phyloP scores from a whole-genome alignment of 805 yeast species.

The Ogataea saltuana region DNA sequence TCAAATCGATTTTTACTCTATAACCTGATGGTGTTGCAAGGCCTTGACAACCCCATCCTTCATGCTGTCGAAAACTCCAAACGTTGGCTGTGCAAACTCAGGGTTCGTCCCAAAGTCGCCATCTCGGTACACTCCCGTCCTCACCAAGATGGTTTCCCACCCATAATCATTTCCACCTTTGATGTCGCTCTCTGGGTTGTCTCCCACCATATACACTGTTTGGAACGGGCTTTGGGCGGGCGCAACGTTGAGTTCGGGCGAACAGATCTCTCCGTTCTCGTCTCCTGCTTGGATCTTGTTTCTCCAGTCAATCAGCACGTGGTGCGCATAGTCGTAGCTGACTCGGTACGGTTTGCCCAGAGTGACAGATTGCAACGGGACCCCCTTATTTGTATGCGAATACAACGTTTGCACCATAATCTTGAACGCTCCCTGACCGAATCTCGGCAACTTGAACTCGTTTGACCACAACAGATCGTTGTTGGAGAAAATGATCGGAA shows the following conservation, averaged over 20 bases:
- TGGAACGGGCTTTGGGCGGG: conserved; percentile 47
- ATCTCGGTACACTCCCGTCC: conserved; percentile 84
- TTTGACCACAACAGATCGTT: conserved; percentile 89
- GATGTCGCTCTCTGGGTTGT: conserved; percentile 92
- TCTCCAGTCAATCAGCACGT: conserved; percentile 60
- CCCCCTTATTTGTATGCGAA: conserved; percentile 38
- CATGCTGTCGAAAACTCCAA: conserved; percentile 52
- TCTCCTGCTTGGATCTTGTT: conserved; percentile 34
- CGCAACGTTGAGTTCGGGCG: conserved; percentile 46
- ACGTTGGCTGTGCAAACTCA: conserved; percentile 43
- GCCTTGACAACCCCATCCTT: conserved; percentile 42
- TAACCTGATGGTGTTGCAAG: conserved; percentile 14
- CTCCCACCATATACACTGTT: conserved; percentile 93
- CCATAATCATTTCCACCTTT: conserved; percentile 85
- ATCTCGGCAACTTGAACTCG: conserved; percentile 72
- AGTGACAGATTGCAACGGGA: conserved; percentile 51
- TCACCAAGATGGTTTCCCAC: conserved; percentile 83
- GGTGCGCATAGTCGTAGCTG: conserved; percentile 83
- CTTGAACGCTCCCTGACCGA: conserved; percentile 90
- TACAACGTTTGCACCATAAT: conserved; percentile 62
- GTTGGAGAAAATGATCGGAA: conserved; percentile 79
- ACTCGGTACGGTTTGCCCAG: conserved; percentile 81
- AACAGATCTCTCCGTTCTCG: conserved; percentile 26
- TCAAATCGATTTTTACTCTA: background rate
- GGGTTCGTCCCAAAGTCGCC: conserved; percentile 43